Evolutionary conservation across 371 early-diverging fungal genomes (phyloP), one percentile per base, ranked within the genome.

Genomic region (Mortierella sp.): DNA sequence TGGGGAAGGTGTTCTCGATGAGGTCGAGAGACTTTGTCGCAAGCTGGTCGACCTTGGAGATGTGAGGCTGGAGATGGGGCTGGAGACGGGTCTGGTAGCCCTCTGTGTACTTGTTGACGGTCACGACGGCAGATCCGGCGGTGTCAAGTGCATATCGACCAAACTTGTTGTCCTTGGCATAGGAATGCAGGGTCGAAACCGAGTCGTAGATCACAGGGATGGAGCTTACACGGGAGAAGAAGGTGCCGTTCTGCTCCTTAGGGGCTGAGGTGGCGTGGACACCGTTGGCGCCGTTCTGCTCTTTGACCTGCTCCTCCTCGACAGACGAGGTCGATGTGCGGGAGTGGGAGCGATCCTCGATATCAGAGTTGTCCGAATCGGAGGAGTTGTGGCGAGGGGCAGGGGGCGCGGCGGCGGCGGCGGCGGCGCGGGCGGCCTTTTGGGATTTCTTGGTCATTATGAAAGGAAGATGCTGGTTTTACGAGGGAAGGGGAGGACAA

Each of bases 1-100:
- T 86, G 16, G 93, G 92, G 77, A 91, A 90, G 43, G 86, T 88
- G 6, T 80, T 74, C 70, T 93, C 93, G 31, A 94, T 70, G 24
- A 89, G 50, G 69, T 93, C 93, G 34, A 94, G 87, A 11, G 94
- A 92, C 67, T 89, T 85, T 45, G 88, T 87, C 45, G 91, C 94
- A 40, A 92, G 67, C 31, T 89, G 82, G 73, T 93, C 93, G 16
- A 87, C 90, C 37, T 83, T 87, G 53, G 85, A 72, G 55, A 86
- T 70, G 48, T 78, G 80, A 26, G 79, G 73, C 55, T 78, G 78
- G 13, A 92, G 75, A 50, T 90, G 91, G 58, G 87, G 87, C 73
- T 91, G 89, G 69, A 90, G 88, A 19, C 83, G 76, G 13, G 84
- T 79, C 39, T 87, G 80, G 74, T 89, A 90, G 48, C 88, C 85